phyloP scores from a whole-genome alignment of 768 basidiomycete species.

The Astraeus odoratus region DNA sequence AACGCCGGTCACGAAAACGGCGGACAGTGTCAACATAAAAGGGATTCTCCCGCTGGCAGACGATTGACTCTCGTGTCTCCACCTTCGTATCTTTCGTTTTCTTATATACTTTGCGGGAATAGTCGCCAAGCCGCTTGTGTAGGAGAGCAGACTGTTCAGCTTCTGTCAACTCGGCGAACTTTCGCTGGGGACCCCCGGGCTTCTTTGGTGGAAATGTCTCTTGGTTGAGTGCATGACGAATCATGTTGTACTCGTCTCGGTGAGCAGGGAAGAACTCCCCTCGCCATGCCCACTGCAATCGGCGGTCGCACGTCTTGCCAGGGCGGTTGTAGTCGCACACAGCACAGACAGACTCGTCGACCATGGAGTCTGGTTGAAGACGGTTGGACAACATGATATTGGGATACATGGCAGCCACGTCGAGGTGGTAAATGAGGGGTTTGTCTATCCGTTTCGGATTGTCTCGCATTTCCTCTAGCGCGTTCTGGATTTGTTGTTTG shows the following conservation, averaged over 20 bases:
- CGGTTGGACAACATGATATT: conserved; percentile 99
- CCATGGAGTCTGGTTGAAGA: conserved; percentile 95
- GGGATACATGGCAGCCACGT: conserved; percentile 99
- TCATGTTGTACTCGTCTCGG: conserved; percentile 98
- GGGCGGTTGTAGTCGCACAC: conserved; percentile 98
- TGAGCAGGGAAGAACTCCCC: conserved; percentile 98
- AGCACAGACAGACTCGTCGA: conserved; percentile 93
- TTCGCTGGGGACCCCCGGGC: conserved; percentile 64
- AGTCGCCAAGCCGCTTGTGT: conserved; percentile 96
- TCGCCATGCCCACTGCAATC: conserved; percentile 97
- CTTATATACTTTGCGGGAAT: conserved; percentile 97
- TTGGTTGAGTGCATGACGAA: conserved; percentile 92
- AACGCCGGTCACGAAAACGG: conserved; percentile 92
- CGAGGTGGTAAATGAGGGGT: conserved; percentile 96
- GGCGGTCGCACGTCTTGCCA: conserved; percentile 88
- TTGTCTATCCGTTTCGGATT: conserved; percentile 83
- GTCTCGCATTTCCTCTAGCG: conserved; percentile 87
- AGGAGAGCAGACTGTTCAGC: conserved; percentile 87
- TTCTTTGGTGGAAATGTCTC: conserved; percentile 83
- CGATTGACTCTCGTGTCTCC: conserved; percentile 88
- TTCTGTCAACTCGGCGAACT: conserved; percentile 75
- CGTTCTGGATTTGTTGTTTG: conserved; percentile 65
- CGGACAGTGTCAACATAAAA: conserved; percentile 99
- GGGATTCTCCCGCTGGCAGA: conserved; percentile 96
- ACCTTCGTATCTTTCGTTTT: conserved; percentile 97